Evolutionary conservation across 495 filamentous ascomycete genomes (phyloP), one percentile per base, ranked within the genome.

Genomic region (Aspergillus olivimuriae): DNA sequence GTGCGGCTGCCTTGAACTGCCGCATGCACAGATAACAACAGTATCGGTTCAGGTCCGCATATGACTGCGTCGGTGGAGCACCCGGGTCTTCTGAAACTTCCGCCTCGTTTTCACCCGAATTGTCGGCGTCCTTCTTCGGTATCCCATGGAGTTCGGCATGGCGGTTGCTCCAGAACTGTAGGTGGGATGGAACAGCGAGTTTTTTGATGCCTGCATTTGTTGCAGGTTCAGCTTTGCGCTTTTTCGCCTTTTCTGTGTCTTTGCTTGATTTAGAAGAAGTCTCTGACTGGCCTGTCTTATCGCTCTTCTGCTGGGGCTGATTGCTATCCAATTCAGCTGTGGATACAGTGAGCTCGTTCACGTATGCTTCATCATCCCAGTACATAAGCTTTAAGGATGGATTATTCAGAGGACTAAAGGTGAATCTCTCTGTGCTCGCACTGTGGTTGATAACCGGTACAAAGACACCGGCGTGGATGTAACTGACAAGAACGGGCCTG

Each of bases 161-260:
- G 19, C 87, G 86, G 53, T 90, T 84, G 39, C 83, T 80, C 89
- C 89, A 95, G 61, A 89, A 86, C 63, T 92, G 83, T 24, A 95
- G 71, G 52, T 94, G 86, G 12, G 77, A 69, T 2, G 80, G 76
- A 40, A 76, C 65, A 9, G 75, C 68, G 24, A 63, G 54, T 39
- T 75, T 77, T 47, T 73, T 75, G n/a, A 72, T 48, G 3, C 62
- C 68, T 14, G 60, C 55, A 21, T 50, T 69, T 17, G 63, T 48
- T 3, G 62, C 41, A 4, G 59, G 52, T 20, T 80, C 77, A 2
- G 74, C 77, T 53, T 84, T 92, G 50, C 80, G 70, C 58, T 87
- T 91, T 64, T 89, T 94, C 7, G 69, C 64, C 43, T 81, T 89
- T 17, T 79, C 81, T 15, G 58, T 38, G 39, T 78, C 77, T 44